Percentiles rank a stretch among this genome's conserved stretches.
phyloP scores from a whole-genome alignment of 257 asterid species.

The Galeopsis tetrahit region DNA sequence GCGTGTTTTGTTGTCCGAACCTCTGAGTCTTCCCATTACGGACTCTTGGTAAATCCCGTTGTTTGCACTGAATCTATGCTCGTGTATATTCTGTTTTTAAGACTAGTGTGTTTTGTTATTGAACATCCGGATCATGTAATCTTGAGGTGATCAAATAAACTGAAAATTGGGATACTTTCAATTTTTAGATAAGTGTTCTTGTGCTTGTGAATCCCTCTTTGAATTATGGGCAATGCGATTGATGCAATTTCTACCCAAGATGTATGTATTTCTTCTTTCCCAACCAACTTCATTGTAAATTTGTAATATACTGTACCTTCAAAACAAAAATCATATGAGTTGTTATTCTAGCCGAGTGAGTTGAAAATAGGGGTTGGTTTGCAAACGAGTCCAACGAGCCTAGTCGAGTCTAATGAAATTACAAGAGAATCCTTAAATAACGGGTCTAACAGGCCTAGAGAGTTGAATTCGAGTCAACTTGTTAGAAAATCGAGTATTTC shows the following conservation, averaged over 20 bases:
- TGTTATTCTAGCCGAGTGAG: too few relatives aligned
- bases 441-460: too few relatives aligned
- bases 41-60: background rate
- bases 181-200: background rate
- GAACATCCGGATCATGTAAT: background rate
- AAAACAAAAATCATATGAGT: too few relatives aligned
- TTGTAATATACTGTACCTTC: too few relatives aligned
- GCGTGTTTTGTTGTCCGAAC: background rate
- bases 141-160: slow-evolving; percentile 21
- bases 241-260: background rate
- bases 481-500: too few relatives aligned
- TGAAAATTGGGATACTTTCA: background rate
- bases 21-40: background rate
- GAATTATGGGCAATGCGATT: background rate
- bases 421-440: too few relatives aligned
- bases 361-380: too few relatives aligned
- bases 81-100: slow-evolving; percentile 12
- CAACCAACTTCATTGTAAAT: background rate
- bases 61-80: background rate
- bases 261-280: background rate
- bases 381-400: too few relatives aligned
- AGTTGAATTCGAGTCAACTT: too few relatives aligned
- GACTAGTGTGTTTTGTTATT: background rate
- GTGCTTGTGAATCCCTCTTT: background rate
- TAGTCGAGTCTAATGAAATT: too few relatives aligned